Base-by-base conservation (phyloP, 2,329 filamentous ascomycete genomes). In the Ophiocordyceps camponoti-rufipedis region DNA sequence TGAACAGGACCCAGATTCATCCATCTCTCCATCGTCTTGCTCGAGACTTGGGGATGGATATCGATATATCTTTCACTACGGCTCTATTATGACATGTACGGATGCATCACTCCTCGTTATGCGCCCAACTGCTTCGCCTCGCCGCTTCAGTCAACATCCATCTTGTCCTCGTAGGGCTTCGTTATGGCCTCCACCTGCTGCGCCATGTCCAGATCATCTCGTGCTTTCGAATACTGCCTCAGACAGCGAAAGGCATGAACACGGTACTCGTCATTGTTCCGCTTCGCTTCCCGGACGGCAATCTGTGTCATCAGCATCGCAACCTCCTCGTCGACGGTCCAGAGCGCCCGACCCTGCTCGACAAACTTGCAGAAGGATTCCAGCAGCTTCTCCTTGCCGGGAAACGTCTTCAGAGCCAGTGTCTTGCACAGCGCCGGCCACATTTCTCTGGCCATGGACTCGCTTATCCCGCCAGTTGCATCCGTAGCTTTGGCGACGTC, bases 401-500 rank as follows among this genome's bases (percentile, higher is more conserved):
- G 74, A 70, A 94, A 98, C 1, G 88, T 94, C 69, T 95, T 96
- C 12, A 94, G 78, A 2, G 78, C 75, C 39, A 96, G 64, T 1
- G 85, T 78, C 55, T 82, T 85, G 51, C 95, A 85, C 43, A 94
- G 70, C 2, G 81, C 74, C 0, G 85, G 85, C 89, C 89, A 98
- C 19, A 95, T 67, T 14, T 66, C 65, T 51, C 71, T 67, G 16
- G 84, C 68, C 39, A 79, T 76, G 3, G 68, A 56, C 16, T 72
- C 68, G 49, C 73, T 75, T 45, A 85, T 75, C 41, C 75, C 70
- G 0, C 73, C 75, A 5, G 70, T 67, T 44, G 67, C 62, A 11
- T 74, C 71, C 44, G 74, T 71, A 18, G 74, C 75, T 12, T 69
- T 67, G 29, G 74, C 73, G 3, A 88, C 72, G 1, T 82, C 78